Conservation (phyloP, 805 yeast genomes). For the Candida dendrica region DNA sequence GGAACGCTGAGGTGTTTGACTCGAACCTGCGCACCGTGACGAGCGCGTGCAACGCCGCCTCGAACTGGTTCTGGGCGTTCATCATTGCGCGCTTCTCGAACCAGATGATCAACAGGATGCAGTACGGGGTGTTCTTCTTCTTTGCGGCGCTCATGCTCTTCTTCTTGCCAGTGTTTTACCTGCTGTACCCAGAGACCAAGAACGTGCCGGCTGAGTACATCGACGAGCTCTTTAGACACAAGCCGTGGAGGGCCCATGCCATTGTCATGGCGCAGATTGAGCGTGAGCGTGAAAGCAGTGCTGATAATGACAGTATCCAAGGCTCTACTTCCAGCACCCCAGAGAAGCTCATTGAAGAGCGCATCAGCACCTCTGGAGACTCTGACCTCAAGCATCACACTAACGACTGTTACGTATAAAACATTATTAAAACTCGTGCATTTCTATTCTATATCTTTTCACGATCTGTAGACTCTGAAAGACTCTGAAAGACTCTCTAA, state of each 20-base stretch:
- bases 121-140: slow-evolving; percentile 17
- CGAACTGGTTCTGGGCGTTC: slow-evolving; percentile 15
- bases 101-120: slow-evolving; percentile 10
- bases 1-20: slow-evolving; percentile 12
- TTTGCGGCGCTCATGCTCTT: slow-evolving; percentile 10
- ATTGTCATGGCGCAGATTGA: not conserved
- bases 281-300: not conserved
- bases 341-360: not conserved
- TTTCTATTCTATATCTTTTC: too few relatives aligned
- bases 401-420: too few relatives aligned
- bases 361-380: too few relatives aligned
- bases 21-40: slow-evolving; percentile 8
- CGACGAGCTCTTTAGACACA: slow-evolving; percentile 22
- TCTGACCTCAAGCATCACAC: too few relatives aligned
- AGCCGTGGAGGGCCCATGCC: slow-evolving; percentile 15
- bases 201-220: slow-evolving; percentile 40
- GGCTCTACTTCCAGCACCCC: not conserved
- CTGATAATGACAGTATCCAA: too few relatives aligned
- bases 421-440: too few relatives aligned
- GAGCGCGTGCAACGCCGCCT: slow-evolving; percentile 7
- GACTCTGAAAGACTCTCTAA: too few relatives aligned
- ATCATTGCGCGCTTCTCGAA: slow-evolving; percentile 12
- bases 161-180: slow-evolving; percentile 32
- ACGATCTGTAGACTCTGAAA: too few relatives aligned
- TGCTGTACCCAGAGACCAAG: slow-evolving; percentile 38